Evolutionary conservation across 495 filamentous ascomycete genomes (phyloP).

Genomic region (Chaetomium tenue): DNA sequence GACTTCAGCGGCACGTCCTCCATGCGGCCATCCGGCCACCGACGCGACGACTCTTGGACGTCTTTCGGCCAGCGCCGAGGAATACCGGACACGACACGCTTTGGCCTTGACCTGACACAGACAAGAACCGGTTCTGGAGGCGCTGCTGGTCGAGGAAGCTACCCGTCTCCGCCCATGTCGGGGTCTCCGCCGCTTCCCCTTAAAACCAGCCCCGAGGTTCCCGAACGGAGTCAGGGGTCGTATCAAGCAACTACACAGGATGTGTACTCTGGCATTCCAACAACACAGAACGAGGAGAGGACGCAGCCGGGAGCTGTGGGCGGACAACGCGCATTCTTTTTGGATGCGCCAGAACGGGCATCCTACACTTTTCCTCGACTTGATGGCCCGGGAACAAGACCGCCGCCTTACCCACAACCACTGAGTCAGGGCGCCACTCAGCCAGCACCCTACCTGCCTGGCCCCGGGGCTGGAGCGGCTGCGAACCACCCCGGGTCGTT

Average conservation of each 20-base stretch:
- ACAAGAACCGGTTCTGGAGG: constrained; percentile 65
- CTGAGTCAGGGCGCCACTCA: constrained; percentile 26
- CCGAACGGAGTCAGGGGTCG: constrained; percentile 55
- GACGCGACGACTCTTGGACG: constrained; percentile 44
- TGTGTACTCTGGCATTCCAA: constrained; percentile 47
- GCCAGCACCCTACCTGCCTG: constrained; percentile 37
- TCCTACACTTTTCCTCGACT: constrained; percentile 41
- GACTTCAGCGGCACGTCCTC: constrained; percentile 32
- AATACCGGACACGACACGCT: constrained; percentile 62
- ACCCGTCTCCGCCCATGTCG: constrained; percentile 84
- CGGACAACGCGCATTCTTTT: constrained; percentile 39
- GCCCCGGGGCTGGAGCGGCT: constrained; percentile 27
- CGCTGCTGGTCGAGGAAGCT: constrained; percentile 62
- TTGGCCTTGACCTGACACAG: constrained; percentile 67
- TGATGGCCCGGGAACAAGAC: constrained; percentile 38
- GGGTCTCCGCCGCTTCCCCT: constrained; percentile 68
- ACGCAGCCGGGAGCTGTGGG: constrained; percentile 33
- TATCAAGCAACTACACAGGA: constrained; percentile 49
- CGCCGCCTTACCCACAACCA: constrained; percentile 40
- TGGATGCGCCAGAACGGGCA: constrained; percentile 42
- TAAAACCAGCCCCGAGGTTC: constrained; percentile 60
- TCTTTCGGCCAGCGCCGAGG: constrained; percentile 62
- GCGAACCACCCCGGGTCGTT: constrained; percentile 30
- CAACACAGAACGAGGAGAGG: constrained; percentile 45
- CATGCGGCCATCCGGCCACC: constrained; percentile 51